These are phyloP conservation scores for Blastosporella zonata DNA, from an alignment of 1,284 basidiomycete species.

Conservation along the genomic window DNA sequence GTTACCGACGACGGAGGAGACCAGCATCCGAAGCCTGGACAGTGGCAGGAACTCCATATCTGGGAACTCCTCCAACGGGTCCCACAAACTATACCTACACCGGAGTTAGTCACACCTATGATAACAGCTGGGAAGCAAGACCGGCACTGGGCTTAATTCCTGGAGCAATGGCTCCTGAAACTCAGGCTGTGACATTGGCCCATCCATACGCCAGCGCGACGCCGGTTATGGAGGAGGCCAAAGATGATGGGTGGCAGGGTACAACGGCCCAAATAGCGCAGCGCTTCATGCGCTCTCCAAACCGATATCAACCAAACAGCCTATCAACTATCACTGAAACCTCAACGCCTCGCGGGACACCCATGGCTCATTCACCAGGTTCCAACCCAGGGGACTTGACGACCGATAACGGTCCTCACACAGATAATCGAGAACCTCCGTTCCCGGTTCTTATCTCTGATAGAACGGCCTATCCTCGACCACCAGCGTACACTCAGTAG, in stretches of 20 bases:
- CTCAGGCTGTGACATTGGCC: slow-evolving; percentile 11
- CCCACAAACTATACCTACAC: slow-evolving; percentile 6
- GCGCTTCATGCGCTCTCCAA: slow-evolving; percentile 12
- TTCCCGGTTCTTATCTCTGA: slow-evolving; percentile 4
- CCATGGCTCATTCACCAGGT: slow-evolving; percentile 15
- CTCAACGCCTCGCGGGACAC: slow-evolving; percentile 16
- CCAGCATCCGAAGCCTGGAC: slow-evolving; percentile 33
- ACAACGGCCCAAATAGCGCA: slow-evolving; percentile 19
- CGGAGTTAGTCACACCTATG: background rate
- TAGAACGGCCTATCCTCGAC: slow-evolving; percentile 1
- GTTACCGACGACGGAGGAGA: slow-evolving; percentile 21
- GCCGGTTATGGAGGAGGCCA: background rate
- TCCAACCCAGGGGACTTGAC: slow-evolving; percentile 12
- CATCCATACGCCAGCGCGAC: slow-evolving; percentile 5
- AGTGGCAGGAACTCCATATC: slow-evolving; percentile 20
- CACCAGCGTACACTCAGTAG: slow-evolving; percentile 9
- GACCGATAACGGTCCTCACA: background rate
- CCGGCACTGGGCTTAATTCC: slow-evolving; percentile 10
- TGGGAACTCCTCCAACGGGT: slow-evolving; percentile 8
- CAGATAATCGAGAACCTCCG: slow-evolving; percentile 8
- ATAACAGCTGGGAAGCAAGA: slow-evolving; percentile 4
- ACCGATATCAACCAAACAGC: slow-evolving; percentile 17
- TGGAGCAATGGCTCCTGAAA: slow-evolving; percentile 15
- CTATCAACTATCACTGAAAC: slow-evolving; percentile 21
- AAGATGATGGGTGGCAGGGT: slow-evolving; percentile 16